A percentile compares a stretch with the other conserved stretches of the same genome.
Evolutionary conservation across 495 filamentous ascomycete genomes (phyloP).

Genomic region (Trichoderma reesei): DNA sequence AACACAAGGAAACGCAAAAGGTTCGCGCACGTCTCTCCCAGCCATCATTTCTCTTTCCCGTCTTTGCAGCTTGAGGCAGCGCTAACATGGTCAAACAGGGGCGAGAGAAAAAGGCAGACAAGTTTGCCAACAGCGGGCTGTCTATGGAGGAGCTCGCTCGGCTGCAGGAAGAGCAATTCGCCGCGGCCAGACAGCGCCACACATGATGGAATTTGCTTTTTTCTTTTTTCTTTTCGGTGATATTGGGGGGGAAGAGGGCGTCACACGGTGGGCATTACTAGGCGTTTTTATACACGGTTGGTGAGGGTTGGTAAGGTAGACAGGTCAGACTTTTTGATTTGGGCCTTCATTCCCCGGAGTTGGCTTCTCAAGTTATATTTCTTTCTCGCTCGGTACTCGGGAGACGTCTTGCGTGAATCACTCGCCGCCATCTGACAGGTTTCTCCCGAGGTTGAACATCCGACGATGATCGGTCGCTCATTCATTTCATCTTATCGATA

Average conservation of each 20-base stretch:
- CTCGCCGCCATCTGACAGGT: neutral
- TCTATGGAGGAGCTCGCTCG: conserved; percentile 79
- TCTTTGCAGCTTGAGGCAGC: no score
- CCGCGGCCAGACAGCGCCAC: conserved; percentile 52
- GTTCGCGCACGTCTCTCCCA: conserved; percentile 35
- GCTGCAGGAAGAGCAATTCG: conserved; percentile 85
- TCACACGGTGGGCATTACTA: conserved; percentile 3
- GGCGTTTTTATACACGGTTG: conserved; percentile 3
- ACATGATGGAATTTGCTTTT: conserved; percentile 16
- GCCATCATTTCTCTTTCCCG: neutral
- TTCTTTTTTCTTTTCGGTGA: no score
- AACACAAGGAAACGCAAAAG: conserved; percentile 88
- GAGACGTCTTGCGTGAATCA: neutral
- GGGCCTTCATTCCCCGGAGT: neutral
- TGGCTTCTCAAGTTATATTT: neutral
- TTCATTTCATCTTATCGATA: neutral
- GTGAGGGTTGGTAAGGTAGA: neutral
- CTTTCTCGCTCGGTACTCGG: neutral
- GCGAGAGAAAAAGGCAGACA: conserved; percentile 92
- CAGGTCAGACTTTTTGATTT: neutral
- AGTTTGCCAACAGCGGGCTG: conserved; percentile 88
- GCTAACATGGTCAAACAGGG: conserved; percentile 44
- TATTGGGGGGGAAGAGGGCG: neutral
- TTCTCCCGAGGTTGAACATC: neutral
- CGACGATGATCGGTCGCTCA: neutral